Evolutionary conservation across 2,329 filamentous ascomycete species (phyloP).

Genomic region (Nemania abortiva): DNA sequence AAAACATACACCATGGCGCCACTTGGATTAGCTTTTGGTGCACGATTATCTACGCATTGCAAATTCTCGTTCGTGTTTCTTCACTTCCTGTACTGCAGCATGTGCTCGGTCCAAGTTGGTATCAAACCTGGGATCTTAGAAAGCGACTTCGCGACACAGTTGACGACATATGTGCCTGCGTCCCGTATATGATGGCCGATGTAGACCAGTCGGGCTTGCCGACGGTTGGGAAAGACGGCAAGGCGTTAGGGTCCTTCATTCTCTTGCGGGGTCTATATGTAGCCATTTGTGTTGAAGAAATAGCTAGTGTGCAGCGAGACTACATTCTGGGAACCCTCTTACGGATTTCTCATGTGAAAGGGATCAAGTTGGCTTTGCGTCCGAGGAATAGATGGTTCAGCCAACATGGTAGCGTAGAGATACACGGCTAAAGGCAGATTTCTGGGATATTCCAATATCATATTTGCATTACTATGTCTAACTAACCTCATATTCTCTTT

Average conservation of each 20-base stretch:
- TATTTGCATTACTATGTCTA: background rate
- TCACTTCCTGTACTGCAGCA: conserved; percentile 11
- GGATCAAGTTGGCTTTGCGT: conserved; percentile 30
- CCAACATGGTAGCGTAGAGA: conserved; percentile 6
- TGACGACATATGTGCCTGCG: conserved; percentile 32
- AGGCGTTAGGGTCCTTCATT: conserved; percentile 30
- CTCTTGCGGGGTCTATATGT: conserved; percentile 31
- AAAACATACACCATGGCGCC: conserved; percentile 23
- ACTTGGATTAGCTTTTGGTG: conserved; percentile 34
- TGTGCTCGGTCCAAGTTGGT: background rate
- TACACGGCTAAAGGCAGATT: background rate
- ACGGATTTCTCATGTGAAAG: conserved; percentile 25
- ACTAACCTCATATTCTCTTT: background rate
- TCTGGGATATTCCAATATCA: background rate
- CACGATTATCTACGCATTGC: conserved; percentile 21
- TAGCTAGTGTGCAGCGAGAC: conserved; percentile 10
- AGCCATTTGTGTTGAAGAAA: conserved; percentile 20
- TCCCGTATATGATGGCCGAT: conserved; percentile 32
- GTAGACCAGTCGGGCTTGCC: conserved; percentile 33
- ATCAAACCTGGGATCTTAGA: conserved; percentile 2
- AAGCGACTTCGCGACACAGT: conserved; percentile 20
- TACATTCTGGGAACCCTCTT: conserved; percentile 30
- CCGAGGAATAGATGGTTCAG: conserved; percentile 20
- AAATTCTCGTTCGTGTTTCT: conserved; percentile 21
- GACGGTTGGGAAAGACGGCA: conserved; percentile 20